Evolutionary conservation across 345 rosid genomes (phyloP).

Genomic region (Mercurialis annua): DNA sequence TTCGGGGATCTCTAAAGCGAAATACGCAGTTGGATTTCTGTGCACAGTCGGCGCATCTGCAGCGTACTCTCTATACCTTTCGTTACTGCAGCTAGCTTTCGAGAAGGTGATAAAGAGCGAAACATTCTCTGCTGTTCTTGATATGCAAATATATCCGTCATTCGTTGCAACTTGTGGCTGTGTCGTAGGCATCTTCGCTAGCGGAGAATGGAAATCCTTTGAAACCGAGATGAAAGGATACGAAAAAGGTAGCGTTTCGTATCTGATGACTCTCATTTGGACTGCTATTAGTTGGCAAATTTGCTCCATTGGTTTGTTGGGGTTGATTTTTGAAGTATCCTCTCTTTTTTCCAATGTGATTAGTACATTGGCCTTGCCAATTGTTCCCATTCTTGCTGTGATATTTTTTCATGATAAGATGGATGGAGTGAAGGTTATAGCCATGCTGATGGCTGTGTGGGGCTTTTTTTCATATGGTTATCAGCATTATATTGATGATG

Average conservation of each 20-base stretch:
- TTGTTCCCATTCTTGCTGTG: constrained; percentile 47
- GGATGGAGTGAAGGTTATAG: constrained; percentile 52
- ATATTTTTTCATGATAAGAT: constrained; percentile 52
- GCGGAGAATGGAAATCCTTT: constrained; percentile 45
- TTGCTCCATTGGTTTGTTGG: constrained; percentile 40
- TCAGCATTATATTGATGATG: constrained; percentile 44
- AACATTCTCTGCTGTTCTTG: constrained; percentile 38
- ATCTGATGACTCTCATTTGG: constrained; percentile 47
- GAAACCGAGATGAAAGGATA: constrained; percentile 37
- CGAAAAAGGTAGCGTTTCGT: constrained; percentile 33
- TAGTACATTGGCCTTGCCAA: constrained; percentile 43
- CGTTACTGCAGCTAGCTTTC: constrained; percentile 43
- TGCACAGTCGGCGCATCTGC: constrained; percentile 51
- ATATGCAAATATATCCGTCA: constrained; percentile 46
- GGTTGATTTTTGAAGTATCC: constrained; percentile 47
- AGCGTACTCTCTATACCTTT: constrained; percentile 40
- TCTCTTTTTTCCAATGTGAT: constrained; percentile 55
- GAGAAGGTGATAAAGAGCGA: constrained; percentile 39
- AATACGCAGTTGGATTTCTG: constrained; percentile 42
- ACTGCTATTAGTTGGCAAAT: constrained; percentile 51
- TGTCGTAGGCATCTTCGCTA: constrained; percentile 40
- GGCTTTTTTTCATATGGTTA: constrained; percentile 49
- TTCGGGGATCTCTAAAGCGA: constrained; percentile 19
- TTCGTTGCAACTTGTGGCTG: constrained; percentile 41
- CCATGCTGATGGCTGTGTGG: constrained; percentile 50